A percentile compares a stretch with the other conserved stretches of the same genome.
Conservation (phyloP, 2,329 filamentous ascomycete species). For the Raffaelea deltoideospora region DNA sequence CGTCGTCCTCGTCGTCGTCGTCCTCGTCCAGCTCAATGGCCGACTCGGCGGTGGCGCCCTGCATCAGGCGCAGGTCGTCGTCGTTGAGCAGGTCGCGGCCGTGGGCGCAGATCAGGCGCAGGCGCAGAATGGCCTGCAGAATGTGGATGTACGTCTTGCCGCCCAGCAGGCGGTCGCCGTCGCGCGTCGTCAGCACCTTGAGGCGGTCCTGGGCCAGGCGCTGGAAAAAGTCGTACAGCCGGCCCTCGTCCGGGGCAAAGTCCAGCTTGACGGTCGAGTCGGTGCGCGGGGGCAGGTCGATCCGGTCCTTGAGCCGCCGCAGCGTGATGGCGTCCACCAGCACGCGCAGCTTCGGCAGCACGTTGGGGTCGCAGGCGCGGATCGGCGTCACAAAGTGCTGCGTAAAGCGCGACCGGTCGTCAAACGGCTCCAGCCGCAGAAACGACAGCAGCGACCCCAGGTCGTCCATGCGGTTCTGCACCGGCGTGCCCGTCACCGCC, state of each 20-base stretch:
- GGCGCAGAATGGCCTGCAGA: constrained; percentile 73
- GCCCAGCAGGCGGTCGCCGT: constrained; percentile 52
- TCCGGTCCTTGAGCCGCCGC: constrained; percentile 80
- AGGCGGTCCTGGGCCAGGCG: constrained; percentile 69
- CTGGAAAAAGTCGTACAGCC: constrained; percentile 73
- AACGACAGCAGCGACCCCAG: constrained; percentile 78
- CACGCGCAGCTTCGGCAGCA: constrained; percentile 71
- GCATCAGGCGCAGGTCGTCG: constrained; percentile 64
- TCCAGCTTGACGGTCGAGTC: constrained; percentile 61
- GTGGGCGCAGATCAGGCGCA: constrained; percentile 84
- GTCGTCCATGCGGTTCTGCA: constrained; percentile 88
- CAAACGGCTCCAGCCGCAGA: constrained; percentile 69
- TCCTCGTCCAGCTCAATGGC: constrained; percentile 84
- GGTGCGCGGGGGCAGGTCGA: constrained; percentile 59
- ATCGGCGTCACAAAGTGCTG: constrained; percentile 73
- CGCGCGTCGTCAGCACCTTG: constrained; percentile 52
- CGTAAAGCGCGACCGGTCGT: constrained; percentile 60
- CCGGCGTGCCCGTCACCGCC: constrained; percentile 94
- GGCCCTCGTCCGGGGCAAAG: constrained; percentile 60
- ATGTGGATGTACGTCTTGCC: constrained; percentile 91
- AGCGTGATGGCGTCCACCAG: constrained; percentile 92
- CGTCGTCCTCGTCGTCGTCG: constrained; percentile 30
- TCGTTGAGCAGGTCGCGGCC: constrained; percentile 82
- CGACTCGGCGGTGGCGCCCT: constrained; percentile 68
- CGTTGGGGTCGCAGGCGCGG: constrained; percentile 71